A percentile compares a stretch with the other conserved stretches of the same genome.
These are phyloP conservation scores for Fusarium subglutinans DNA, from an alignment of 2,329 filamentous ascomycete genomes.

Conservation along the genomic window DNA sequence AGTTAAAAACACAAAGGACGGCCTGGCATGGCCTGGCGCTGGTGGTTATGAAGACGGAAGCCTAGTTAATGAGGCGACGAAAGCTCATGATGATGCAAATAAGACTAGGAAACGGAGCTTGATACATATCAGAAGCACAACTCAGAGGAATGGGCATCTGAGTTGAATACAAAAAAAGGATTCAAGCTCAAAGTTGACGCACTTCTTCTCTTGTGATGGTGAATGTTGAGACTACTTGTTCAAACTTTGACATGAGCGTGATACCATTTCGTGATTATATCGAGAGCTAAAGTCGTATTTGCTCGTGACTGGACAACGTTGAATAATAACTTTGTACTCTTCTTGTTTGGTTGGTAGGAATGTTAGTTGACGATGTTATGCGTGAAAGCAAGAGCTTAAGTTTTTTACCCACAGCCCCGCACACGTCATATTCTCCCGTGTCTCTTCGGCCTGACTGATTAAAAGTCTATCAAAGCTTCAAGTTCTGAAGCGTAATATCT, in stretches of 20 bases:
- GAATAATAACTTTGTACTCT: neutral
- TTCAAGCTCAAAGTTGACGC: constrained; percentile 20
- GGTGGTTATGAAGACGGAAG: constrained; percentile 34
- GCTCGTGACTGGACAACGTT: neutral
- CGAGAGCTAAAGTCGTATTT: neutral
- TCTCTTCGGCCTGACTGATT: neutral
- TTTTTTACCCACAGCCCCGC: neutral
- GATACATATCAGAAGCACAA: neutral
- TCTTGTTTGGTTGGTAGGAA: neutral
- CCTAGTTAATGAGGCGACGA: constrained; percentile 36
- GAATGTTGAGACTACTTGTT: neutral
- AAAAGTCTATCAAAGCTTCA: neutral
- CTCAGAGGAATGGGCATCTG: neutral
- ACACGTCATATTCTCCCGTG: neutral
- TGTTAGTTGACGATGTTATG: neutral
- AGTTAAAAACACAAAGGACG: constrained; percentile 25
- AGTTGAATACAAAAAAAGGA: constrained; percentile 23
- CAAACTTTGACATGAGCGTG: neutral
- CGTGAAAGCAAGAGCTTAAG: neutral
- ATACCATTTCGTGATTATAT: neutral
- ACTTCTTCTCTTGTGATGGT: neutral
- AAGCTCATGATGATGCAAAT: constrained; percentile 24
- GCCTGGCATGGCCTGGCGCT: constrained; percentile 37
- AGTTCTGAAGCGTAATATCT: neutral
- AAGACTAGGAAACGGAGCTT: constrained; percentile 33